Percentiles rank a stretch among this genome's conserved stretches.
These are phyloP conservation scores for Ophiosphaerella narmari DNA, from an alignment of 2,329 filamentous ascomycete species.

Conservation along the genomic window DNA sequence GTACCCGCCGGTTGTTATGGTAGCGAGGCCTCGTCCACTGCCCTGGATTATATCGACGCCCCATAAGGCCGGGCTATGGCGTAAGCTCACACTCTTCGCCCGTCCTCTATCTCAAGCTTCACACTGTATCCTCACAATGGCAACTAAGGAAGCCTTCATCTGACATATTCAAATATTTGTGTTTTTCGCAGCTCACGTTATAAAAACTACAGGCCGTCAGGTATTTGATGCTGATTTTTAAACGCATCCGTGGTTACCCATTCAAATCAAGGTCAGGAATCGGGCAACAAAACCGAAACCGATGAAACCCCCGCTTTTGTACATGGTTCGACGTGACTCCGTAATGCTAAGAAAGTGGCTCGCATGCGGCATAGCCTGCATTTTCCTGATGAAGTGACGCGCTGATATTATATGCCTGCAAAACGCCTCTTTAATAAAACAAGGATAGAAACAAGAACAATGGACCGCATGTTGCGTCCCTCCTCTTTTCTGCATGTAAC, in stretches of 20 bases:
- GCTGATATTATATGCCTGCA: conserved; percentile 24
- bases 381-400: conserved; percentile 13
- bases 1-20: neutral
- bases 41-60: neutral
- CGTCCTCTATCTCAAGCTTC: neutral
- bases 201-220: conserved; percentile 14
- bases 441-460: conserved; percentile 12
- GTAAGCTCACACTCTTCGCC: neutral
- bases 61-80: neutral
- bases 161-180: conserved; percentile 32
- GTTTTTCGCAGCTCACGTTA: conserved; percentile 24
- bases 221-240: conserved; percentile 22
- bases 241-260: conserved; percentile 9
- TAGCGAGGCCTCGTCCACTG: neutral
- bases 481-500: conserved; percentile 23
- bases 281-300: conserved; percentile 11
- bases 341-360: conserved; percentile 17
- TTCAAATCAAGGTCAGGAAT: conserved; percentile 21
- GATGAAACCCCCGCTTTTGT: conserved; percentile 35
- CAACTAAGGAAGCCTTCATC: neutral
- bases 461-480: conserved; percentile 11
- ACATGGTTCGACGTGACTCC: conserved; percentile 29
- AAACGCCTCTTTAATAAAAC: conserved; percentile 15
- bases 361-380: conserved; percentile 18
- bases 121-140: neutral